phyloP scores from a whole-genome alignment of 208 protist species.

The Baffinella frigidus region DNA sequence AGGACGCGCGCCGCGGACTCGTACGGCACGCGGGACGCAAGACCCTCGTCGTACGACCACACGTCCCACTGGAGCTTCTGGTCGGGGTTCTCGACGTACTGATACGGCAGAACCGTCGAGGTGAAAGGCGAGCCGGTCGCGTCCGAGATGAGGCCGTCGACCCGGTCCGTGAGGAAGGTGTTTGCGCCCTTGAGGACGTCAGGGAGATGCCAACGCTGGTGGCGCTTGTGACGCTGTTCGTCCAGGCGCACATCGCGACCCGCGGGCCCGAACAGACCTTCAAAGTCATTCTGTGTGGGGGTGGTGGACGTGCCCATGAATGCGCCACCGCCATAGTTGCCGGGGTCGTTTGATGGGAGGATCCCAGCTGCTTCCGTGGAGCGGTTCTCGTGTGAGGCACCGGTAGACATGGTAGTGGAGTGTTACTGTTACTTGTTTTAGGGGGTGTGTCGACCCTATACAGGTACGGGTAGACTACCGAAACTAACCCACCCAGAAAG shows the following conservation, averaged over 20 bases:
- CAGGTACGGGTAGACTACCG: too few relatives aligned
- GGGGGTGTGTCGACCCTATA: too few relatives aligned
- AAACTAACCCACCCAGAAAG: too few relatives aligned
- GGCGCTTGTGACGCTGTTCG: background rate
- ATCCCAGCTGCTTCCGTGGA: background rate
- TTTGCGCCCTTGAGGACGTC: background rate
- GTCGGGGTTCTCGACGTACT: constrained; percentile 1
- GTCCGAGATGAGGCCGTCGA: constrained; percentile 31
- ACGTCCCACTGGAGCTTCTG: constrained; percentile 33
- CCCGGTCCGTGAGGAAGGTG: background rate
- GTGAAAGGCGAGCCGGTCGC: background rate
- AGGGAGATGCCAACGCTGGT: background rate
- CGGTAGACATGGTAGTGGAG: background rate
- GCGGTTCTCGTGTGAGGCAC: background rate
- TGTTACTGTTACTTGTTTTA: too few relatives aligned
- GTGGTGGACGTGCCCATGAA: background rate
- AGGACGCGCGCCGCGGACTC: constrained; percentile 7
- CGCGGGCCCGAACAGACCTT: background rate
- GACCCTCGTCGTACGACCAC: background rate
- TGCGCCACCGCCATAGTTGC: background rate
- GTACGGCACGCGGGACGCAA: constrained; percentile 23
- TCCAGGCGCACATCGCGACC: background rate
- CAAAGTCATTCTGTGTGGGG: background rate
- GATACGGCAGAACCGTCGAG: background rate
- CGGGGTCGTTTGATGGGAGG: background rate